Evolutionary conservation across 805 yeast genomes (phyloP).

Genomic region (Kazachstania martiniae): DNA sequence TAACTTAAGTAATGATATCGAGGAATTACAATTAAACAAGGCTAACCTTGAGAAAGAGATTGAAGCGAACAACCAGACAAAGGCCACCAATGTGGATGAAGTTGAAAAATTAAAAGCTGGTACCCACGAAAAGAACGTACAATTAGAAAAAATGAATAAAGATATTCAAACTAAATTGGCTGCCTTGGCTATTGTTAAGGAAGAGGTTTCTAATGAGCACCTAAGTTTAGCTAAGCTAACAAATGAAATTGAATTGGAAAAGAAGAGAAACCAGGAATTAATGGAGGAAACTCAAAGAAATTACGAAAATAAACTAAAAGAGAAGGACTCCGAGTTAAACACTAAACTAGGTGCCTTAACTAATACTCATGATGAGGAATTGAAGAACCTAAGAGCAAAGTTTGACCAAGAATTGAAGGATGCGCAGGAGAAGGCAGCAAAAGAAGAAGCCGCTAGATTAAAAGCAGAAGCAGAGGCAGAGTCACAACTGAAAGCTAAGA

Average conservation of each 20-base stretch:
- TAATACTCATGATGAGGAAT: conserved; percentile 15
- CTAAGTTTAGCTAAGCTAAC: conserved; percentile 17
- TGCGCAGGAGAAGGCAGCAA: conserved; percentile 31
- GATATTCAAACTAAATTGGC: conserved; percentile 13
- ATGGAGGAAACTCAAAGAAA: conserved; percentile 18
- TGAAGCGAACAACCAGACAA: conserved; percentile 6
- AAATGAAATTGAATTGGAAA: conserved; percentile 20
- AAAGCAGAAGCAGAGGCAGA: no score
- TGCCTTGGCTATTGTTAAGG: conserved; percentile 18
- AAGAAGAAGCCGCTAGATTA: no score
- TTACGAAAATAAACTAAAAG: conserved; percentile 15
- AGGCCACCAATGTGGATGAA: conserved; percentile 16
- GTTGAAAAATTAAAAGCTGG: conserved; percentile 14
- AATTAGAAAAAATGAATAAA: conserved; percentile 16
- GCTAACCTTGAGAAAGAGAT: conserved; percentile 12
- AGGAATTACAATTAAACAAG: conserved; percentile 9
- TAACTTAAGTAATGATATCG: conserved; percentile 14
- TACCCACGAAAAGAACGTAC: conserved; percentile 17
- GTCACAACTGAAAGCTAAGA: no score
- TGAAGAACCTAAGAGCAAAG: conserved; percentile 11
- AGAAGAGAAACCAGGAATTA: conserved; percentile 16
- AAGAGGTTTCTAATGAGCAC: conserved; percentile 22
- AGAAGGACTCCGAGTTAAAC: conserved; percentile 19
- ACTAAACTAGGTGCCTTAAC: conserved; percentile 10
- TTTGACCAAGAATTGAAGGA: conserved; percentile 11